Evolutionary conservation across 2,329 filamentous ascomycete genomes (phyloP).

Genomic region (Talaromyces sp.): DNA sequence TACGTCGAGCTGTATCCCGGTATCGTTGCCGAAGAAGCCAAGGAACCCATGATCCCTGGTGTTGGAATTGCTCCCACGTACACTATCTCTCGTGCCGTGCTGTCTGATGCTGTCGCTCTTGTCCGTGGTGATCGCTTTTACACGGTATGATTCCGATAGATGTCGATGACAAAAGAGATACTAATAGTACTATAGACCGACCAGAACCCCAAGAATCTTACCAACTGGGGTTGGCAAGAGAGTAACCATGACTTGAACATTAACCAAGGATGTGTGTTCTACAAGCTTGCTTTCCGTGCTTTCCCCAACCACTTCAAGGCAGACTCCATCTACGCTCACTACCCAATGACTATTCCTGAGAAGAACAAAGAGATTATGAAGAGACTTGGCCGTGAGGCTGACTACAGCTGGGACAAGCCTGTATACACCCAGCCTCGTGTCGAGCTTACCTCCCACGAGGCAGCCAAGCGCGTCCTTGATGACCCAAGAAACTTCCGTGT

Average conservation of each 20-base stretch:
- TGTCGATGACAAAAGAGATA: neutral
- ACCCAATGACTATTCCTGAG: slow-evolving; percentile 63
- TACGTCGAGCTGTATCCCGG: slow-evolving; percentile 67
- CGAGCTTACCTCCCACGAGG: slow-evolving; percentile 56
- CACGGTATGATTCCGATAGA: slow-evolving; percentile 40
- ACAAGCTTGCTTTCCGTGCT: slow-evolving; percentile 74
- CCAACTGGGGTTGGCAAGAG: slow-evolving; percentile 78
- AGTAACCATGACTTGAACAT: slow-evolving; percentile 66
- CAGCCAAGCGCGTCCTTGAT: slow-evolving; percentile 57
- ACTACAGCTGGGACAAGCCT: slow-evolving; percentile 66
- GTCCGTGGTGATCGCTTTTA: slow-evolving; percentile 67
- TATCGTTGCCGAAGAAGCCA: slow-evolving; percentile 45
- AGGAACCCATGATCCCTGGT: slow-evolving; percentile 31
- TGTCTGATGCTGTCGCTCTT: slow-evolving; percentile 40
- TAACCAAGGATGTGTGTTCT: slow-evolving; percentile 78
- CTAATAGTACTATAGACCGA: slow-evolving; percentile 41
- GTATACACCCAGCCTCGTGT: slow-evolving; percentile 45
- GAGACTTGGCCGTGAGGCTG: slow-evolving; percentile 58
- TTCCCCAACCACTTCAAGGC: slow-evolving; percentile 74
- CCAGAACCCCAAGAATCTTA: slow-evolving; percentile 67
- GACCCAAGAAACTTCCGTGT: slow-evolving; percentile 59
- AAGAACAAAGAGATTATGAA: slow-evolving; percentile 69
- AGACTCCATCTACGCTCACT: slow-evolving; percentile 78
- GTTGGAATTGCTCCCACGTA: slow-evolving; percentile 33
- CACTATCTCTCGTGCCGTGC: slow-evolving; percentile 35